These are phyloP conservation scores for Erysimum pusillum DNA, from an alignment of 441 rosid genomes.

Conservation along the genomic window DNA sequence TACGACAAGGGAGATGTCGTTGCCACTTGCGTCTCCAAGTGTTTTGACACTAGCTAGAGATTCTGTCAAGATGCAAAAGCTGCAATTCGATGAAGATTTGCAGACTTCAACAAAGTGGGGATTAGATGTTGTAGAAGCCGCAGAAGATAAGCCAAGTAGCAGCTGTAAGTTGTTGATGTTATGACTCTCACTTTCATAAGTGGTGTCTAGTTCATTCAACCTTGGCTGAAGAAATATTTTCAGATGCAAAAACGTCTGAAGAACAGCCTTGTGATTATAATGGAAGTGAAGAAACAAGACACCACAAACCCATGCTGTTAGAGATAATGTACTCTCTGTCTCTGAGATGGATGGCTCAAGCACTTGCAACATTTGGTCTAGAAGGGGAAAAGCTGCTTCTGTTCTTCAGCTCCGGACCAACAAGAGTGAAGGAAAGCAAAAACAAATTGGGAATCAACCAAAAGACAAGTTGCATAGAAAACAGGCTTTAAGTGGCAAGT, in stretches of 20 bases:
- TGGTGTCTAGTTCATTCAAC: slow-evolving; percentile 31
- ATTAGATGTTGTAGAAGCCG: slow-evolving; percentile 36
- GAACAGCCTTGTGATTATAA: slow-evolving; percentile 43
- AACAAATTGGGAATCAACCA: slow-evolving; percentile 34
- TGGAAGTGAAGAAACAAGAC: slow-evolving; percentile 53
- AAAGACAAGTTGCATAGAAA: slow-evolving; percentile 47
- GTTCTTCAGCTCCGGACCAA: slow-evolving; percentile 68
- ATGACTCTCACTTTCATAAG: too few relatives aligned
- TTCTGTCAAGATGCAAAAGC: slow-evolving; percentile 38
- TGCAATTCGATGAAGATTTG: slow-evolving; percentile 41
- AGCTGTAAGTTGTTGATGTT: slow-evolving; percentile 31
- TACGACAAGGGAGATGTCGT: slow-evolving; percentile 47
- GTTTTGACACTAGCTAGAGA: slow-evolving; percentile 36
- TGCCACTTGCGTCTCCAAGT: slow-evolving; percentile 47
- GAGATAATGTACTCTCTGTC: slow-evolving; percentile 44
- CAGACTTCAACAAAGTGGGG: slow-evolving; percentile 37
- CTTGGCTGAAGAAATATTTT: slow-evolving; percentile 47
- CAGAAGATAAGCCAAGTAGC: slow-evolving; percentile 17
- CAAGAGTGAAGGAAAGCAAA: slow-evolving; percentile 54
- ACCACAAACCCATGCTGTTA: slow-evolving; percentile 46
- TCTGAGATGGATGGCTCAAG: slow-evolving; percentile 51
- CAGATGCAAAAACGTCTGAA: slow-evolving; percentile 43
- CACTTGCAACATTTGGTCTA: slow-evolving; percentile 68
- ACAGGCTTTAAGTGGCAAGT: slow-evolving; percentile 46
- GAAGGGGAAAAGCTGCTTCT: slow-evolving; percentile 75